Evolutionary conservation across 2,329 filamentous ascomycete species (phyloP).

Genomic region (Diaporthe sp.): DNA sequence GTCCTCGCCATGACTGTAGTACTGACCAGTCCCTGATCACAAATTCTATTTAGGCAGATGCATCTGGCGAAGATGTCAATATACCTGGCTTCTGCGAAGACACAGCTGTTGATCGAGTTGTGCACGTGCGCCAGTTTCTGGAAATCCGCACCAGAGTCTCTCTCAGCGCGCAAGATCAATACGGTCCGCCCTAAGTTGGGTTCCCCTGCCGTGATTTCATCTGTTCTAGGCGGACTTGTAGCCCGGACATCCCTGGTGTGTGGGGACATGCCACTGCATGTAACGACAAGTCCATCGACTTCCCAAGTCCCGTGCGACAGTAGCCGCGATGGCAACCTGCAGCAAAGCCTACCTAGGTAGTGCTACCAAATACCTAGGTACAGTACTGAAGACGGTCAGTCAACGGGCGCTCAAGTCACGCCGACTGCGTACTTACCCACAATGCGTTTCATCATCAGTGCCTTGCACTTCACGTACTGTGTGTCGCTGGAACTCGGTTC

Average conservation of each 20-base stretch:
- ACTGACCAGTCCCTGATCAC: neutral
- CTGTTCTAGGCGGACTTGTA: neutral
- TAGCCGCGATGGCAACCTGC: conserved; percentile 6
- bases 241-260: neutral
- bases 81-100: neutral
- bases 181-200: neutral
- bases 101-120: neutral
- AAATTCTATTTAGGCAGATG: neutral
- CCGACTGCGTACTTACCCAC: conserved; percentile 1
- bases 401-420: neutral
- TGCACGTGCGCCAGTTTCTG: neutral
- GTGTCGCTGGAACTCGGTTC: conserved; percentile 7
- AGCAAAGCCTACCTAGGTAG: neutral
- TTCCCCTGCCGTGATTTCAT: neutral
- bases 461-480: neutral
- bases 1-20: neutral
- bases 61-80: neutral
- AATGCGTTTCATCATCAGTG: neutral
- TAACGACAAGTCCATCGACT: conserved; percentile 1
- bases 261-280: neutral
- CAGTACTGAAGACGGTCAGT: neutral
- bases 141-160: neutral
- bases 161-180: neutral
- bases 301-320: neutral
- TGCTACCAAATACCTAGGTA: neutral